phyloP scores from a whole-genome alignment of 331 rosid species.

The Telfairia occidentalis region DNA sequence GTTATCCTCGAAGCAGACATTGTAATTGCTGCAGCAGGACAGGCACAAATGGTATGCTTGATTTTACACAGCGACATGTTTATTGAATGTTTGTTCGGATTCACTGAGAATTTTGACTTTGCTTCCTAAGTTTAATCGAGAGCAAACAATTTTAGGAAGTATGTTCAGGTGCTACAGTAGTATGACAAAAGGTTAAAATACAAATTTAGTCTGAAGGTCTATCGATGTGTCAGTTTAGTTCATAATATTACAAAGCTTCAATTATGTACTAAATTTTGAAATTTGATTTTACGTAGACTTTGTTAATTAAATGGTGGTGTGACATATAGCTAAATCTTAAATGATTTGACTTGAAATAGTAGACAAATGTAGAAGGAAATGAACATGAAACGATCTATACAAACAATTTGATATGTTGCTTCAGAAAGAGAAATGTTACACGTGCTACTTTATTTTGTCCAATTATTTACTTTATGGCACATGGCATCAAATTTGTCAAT shows the following conservation, averaged over 20 bases:
- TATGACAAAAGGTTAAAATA: not conserved
- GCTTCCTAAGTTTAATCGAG: not conserved
- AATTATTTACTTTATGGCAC: not conserved
- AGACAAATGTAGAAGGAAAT: not conserved
- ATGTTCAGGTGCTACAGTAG: not conserved
- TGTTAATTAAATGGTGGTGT: not conserved
- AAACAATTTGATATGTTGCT: not conserved
- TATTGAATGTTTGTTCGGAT: not conserved
- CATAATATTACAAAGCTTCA: too few relatives aligned
- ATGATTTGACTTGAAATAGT: not conserved
- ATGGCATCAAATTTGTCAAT: not conserved
- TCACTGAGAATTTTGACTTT: not conserved
- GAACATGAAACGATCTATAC: not conserved
- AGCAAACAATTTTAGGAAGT: not conserved
- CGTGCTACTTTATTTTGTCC: not conserved
- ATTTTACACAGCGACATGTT: too few relatives aligned
- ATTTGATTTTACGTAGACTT: not conserved
- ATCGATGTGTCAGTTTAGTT: not conserved
- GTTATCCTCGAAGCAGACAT: constrained; percentile 73
- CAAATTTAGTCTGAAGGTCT: not conserved
- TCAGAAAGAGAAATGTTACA: too few relatives aligned
- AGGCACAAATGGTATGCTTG: constrained; percentile 53
- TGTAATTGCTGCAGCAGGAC: constrained; percentile 88
- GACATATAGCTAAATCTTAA: not conserved
- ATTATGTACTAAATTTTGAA: not conserved